These are phyloP conservation scores for Pseudocercospora fijiensis DNA, from an alignment of 2,329 filamentous ascomycete genomes.

Conservation along the genomic window DNA sequence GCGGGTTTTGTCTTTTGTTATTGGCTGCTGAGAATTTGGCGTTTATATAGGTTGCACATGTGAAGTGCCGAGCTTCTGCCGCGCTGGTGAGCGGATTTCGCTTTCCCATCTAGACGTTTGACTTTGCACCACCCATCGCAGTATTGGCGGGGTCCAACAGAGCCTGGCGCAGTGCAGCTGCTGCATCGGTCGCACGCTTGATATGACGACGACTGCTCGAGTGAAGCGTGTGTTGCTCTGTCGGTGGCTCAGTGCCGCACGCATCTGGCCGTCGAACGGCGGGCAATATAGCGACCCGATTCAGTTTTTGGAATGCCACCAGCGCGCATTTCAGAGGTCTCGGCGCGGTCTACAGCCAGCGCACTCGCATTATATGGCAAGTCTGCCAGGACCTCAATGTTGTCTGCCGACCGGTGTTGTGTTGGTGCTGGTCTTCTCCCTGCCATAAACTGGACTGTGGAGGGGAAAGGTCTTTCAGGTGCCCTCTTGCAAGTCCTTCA, in stretches of 20 bases:
- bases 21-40: not conserved
- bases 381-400: not conserved
- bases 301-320: not conserved
- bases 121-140: too few species aligned
- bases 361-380: not conserved
- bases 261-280: not conserved
- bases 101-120: not conserved
- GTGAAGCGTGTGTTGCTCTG: not conserved
- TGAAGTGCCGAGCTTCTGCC: not conserved
- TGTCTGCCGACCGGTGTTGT: not conserved
- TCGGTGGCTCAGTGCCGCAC: not conserved
- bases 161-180: not conserved
- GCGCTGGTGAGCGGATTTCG: not conserved
- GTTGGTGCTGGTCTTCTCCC: not conserved
- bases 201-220: not conserved
- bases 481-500: not conserved
- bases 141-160: too few species aligned
- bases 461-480: not conserved
- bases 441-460: not conserved
- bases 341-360: not conserved
- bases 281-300: not conserved
- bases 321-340: not conserved
- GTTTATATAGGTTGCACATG: not conserved
- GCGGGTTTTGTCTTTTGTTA: not conserved
- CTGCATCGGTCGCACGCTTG: not conserved